A percentile compares a stretch with the other conserved stretches of the same genome.
Evolutionary conservation across 2,329 filamentous ascomycete species (phyloP).

Genomic region (Cladosporium sp.): DNA sequence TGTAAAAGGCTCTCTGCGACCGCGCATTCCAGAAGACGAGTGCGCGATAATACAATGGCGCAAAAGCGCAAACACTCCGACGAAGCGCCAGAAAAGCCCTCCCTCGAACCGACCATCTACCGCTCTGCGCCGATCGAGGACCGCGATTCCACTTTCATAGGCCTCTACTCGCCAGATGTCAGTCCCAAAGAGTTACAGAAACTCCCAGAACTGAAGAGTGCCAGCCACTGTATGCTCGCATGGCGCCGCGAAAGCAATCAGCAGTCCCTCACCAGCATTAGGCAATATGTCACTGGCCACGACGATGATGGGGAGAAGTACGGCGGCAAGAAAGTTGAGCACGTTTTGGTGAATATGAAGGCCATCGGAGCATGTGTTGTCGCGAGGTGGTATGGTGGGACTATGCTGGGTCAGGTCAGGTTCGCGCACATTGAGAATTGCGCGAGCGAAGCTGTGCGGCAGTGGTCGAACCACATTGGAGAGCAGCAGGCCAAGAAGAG

Average conservation of each 20-base stretch:
- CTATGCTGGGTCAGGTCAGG: slow-evolving; percentile 53
- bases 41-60: slow-evolving; percentile 24
- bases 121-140: slow-evolving; percentile 50
- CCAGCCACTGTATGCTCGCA: slow-evolving; percentile 53
- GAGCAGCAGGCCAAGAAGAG: slow-evolving; percentile 35
- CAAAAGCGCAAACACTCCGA: slow-evolving; percentile 33
- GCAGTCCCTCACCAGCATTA: slow-evolving; percentile 42
- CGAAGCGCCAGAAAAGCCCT: background rate
- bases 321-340: slow-evolving; percentile 50
- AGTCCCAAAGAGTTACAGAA: slow-evolving; percentile 45
- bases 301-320: slow-evolving; percentile 58
- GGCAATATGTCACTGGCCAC: slow-evolving; percentile 45
- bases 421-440: slow-evolving; percentile 55
- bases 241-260: slow-evolving; percentile 52
- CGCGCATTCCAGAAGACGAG: background rate
- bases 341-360: slow-evolving; percentile 47
- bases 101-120: slow-evolving; percentile 36
- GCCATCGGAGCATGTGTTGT: slow-evolving; percentile 52
- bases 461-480: slow-evolving; percentile 38
- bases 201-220: slow-evolving; percentile 45
- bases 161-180: slow-evolving; percentile 49
- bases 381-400: slow-evolving; percentile 57
- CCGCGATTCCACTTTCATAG: slow-evolving; percentile 54
- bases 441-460: slow-evolving; percentile 50
- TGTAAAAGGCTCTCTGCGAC: background rate